Evolutionary conservation across 2,329 filamentous ascomycete genomes (phyloP).

Genomic region (Aspergillus sp.): DNA sequence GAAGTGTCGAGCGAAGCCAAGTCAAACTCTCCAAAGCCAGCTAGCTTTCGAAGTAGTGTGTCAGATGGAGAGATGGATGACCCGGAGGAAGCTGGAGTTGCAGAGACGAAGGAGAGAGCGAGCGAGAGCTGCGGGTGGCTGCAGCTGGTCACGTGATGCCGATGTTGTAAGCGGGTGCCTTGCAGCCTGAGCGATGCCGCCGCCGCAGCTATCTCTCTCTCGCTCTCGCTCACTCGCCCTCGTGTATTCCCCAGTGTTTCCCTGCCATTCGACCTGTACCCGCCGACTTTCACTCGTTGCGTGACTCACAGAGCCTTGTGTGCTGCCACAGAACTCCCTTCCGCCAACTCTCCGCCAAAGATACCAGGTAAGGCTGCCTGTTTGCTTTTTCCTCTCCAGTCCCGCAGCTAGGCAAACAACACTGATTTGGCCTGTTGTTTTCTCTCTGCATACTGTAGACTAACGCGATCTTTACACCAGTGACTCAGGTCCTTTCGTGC

Average conservation of each 20-base stretch:
- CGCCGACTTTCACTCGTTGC: slow-evolving; percentile 8
- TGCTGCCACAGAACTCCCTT: not conserved
- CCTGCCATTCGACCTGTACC: slow-evolving; percentile 3
- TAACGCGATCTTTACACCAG: not conserved
- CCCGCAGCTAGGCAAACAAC: not conserved
- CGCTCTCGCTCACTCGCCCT: no score
- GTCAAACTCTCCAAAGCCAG: no score
- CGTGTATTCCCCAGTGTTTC: no score
- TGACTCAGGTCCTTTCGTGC: not conserved
- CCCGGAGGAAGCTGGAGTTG: not conserved
- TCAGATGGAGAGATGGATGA: not conserved
- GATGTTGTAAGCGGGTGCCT: not conserved
- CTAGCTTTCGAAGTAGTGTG: no score
- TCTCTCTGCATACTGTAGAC: not conserved
- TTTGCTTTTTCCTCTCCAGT: not conserved
- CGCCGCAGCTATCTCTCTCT: no score
- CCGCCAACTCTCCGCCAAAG: not conserved
- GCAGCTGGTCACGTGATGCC: not conserved
- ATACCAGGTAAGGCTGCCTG: not conserved
- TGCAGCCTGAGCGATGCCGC: no score
- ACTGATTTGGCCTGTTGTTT: not conserved
- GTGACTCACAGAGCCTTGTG: not conserved
- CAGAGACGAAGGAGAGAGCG: not conserved
- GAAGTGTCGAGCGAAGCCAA: no score
- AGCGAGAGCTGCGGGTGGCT: no score